phyloP scores from a whole-genome alignment of 2,329 filamentous ascomycete species.

The Fusarium agapanthi region DNA sequence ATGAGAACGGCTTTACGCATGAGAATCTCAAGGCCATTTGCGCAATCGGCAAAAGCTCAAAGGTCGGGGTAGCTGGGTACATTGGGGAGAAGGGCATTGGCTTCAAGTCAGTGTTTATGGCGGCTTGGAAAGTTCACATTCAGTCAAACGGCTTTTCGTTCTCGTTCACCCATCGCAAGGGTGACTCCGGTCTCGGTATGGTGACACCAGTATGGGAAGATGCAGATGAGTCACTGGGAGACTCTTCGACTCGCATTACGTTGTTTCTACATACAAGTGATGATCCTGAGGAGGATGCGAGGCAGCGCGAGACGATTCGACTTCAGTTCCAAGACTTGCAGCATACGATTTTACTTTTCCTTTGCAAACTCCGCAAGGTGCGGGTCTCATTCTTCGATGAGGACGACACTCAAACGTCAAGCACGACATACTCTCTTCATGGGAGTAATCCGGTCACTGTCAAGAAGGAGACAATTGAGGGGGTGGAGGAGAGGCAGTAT shows the following conservation, averaged over 20 bases:
- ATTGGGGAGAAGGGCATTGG: constrained; percentile 63
- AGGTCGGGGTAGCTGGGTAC: constrained; percentile 51
- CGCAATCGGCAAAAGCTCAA: constrained; percentile 55
- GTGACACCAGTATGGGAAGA: constrained; percentile 55
- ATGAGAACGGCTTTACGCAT: constrained; percentile 57
- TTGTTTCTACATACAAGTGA: constrained; percentile 47
- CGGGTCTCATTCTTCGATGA: constrained; percentile 43
- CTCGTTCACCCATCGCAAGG: constrained; percentile 50
- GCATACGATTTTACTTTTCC: constrained; percentile 52
- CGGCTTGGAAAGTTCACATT: constrained; percentile 54
- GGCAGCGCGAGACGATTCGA: constrained; percentile 39
- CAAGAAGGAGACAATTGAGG: not conserved
- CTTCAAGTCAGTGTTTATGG: constrained; percentile 62
- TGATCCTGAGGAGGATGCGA: constrained; percentile 13
- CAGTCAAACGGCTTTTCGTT: constrained; percentile 56
- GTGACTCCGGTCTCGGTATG: constrained; percentile 60
- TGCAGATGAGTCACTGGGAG: constrained; percentile 8
- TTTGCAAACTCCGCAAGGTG: constrained; percentile 51
- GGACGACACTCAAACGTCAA: not conserved
- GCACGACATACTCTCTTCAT: constrained; percentile 17
- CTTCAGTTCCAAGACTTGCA: constrained; percentile 51
- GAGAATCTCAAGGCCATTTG: constrained; percentile 58
- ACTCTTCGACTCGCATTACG: constrained; percentile 48
- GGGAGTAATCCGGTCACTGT: constrained; percentile 9
- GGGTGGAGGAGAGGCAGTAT: constrained; percentile 19